A percentile compares a stretch with the other conserved stretches of the same genome.
These are phyloP conservation scores for Ceratocystiopsis brevicomis DNA, from an alignment of 2,329 filamentous ascomycete species.

Conservation along the genomic window DNA sequence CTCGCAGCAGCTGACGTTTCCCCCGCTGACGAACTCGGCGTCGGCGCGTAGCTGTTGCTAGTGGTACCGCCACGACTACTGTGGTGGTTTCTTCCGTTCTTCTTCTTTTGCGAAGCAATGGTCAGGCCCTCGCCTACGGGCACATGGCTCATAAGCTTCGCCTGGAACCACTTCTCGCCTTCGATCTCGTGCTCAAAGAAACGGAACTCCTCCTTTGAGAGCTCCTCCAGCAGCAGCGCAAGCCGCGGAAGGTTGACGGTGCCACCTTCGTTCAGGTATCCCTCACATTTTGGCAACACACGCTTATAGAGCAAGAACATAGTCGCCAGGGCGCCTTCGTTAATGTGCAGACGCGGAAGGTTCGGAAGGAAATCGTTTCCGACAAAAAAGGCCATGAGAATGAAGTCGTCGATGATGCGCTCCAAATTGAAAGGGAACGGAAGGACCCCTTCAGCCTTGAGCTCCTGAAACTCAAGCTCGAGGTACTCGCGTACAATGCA, in stretches of 20 bases:
- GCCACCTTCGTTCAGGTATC: constrained; percentile 92
- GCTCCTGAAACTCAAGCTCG: constrained; percentile 88
- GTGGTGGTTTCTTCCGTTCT: neutral
- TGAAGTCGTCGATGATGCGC: constrained; percentile 95
- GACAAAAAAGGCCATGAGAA: constrained; percentile 98
- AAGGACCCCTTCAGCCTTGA: constrained; percentile 54
- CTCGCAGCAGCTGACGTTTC: constrained; percentile 20
- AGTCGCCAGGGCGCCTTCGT: constrained; percentile 85
- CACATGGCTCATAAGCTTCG: constrained; percentile 43
- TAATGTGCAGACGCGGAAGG: constrained; percentile 89
- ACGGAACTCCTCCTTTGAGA: constrained; percentile 76
- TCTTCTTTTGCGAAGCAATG: constrained; percentile 6
- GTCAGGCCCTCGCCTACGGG: constrained; percentile 40
- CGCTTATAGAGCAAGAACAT: constrained; percentile 97
- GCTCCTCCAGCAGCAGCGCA: constrained; percentile 57
- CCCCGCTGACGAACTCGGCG: neutral
- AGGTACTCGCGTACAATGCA: constrained; percentile 96
- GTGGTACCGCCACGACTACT: constrained; percentile 19
- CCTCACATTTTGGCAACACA: constrained; percentile 67
- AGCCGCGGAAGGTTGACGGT: constrained; percentile 76
- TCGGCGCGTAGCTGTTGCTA: constrained; percentile 2
- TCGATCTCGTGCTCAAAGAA: constrained; percentile 82
- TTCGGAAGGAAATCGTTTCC: constrained; percentile 98
- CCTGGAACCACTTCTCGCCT: constrained; percentile 80
- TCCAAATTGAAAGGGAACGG: constrained; percentile 81